These are phyloP conservation scores for Camelina laxa DNA, from an alignment of 345 rosid genomes.

Conservation along the genomic window DNA sequence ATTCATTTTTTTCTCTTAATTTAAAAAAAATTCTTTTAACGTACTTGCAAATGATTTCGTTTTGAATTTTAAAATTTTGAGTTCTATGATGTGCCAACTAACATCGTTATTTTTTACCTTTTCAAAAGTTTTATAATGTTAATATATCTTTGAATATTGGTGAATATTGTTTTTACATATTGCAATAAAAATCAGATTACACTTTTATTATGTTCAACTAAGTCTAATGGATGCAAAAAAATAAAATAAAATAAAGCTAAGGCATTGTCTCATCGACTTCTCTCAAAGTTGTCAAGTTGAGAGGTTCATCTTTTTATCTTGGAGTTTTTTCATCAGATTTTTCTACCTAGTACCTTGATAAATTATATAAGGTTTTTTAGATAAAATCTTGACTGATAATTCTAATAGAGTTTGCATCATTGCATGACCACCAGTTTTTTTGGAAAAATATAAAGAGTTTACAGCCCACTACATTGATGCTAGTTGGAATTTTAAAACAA, in stretches of 20 bases:
- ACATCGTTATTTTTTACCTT: not conserved
- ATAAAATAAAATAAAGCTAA: no score
- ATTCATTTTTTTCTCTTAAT: not conserved
- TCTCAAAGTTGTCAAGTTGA: not conserved
- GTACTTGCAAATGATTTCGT: conserved; percentile 17
- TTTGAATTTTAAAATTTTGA: conserved; percentile 8
- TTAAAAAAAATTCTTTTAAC: not conserved
- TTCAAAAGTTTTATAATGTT: not conserved
- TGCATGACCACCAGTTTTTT: no score
- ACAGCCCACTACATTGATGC: no score
- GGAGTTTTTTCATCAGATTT: not conserved
- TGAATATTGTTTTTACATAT: not conserved
- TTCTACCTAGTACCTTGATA: not conserved
- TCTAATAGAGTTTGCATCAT: no score
- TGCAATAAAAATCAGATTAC: not conserved
- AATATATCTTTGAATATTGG: not conserved
- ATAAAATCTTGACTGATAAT: no score
- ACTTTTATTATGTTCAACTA: not conserved
- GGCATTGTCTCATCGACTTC: no score
- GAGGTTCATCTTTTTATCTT: not conserved
- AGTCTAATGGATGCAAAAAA: no score
- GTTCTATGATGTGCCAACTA: conserved; percentile 4
- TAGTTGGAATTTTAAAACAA: no score
- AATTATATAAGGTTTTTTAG: not conserved
- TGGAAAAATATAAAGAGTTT: no score